Conservation (phyloP, 805 yeast species). For the Wickerhamiella vanderwaltii region DNA sequence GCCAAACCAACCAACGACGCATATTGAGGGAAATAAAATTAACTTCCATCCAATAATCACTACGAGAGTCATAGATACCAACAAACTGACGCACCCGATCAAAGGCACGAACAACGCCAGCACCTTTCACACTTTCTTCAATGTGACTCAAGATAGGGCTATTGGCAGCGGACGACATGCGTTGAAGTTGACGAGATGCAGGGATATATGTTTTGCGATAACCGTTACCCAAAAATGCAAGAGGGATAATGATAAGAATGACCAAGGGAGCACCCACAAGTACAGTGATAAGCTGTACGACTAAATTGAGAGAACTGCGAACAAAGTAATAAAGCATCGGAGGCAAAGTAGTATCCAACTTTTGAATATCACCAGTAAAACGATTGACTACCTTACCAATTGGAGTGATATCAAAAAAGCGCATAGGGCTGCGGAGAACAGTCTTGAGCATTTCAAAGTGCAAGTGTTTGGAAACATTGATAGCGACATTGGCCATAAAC, state of each 20-base stretch:
- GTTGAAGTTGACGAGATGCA: constrained; percentile 62
- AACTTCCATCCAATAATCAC: constrained; percentile 21
- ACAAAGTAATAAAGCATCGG: constrained; percentile 43
- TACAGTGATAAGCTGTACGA: constrained; percentile 48
- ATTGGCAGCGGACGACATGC: constrained; percentile 54
- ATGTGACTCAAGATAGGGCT: constrained; percentile 72
- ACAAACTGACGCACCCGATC: constrained; percentile 51
- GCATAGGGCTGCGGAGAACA: constrained; percentile 61
- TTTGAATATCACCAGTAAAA: constrained; percentile 70
- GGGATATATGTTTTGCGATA: constrained; percentile 58
- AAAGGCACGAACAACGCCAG: constrained; percentile 64
- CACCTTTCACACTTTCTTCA: constrained; percentile 69
- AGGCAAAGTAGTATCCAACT: constrained; percentile 56
- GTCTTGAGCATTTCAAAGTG: constrained; percentile 45
- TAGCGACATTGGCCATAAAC: constrained; percentile 46
- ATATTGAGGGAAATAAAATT: constrained; percentile 71
- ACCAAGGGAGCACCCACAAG: constrained; percentile 57
- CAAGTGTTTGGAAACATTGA: constrained; percentile 24
- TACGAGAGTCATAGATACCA: constrained; percentile 23
- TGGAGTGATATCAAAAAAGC: constrained; percentile 66
- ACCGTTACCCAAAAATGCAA: constrained; percentile 43
- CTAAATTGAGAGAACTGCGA: constrained; percentile 38
- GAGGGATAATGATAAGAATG: constrained; percentile 46
- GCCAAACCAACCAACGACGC: constrained; percentile 84
- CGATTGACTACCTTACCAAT: constrained; percentile 68